Evolutionary conservation across 2,329 filamentous ascomycete species (phyloP), one percentile per base, ranked within the genome.

Genomic region (Botryotinia calthae): DNA sequence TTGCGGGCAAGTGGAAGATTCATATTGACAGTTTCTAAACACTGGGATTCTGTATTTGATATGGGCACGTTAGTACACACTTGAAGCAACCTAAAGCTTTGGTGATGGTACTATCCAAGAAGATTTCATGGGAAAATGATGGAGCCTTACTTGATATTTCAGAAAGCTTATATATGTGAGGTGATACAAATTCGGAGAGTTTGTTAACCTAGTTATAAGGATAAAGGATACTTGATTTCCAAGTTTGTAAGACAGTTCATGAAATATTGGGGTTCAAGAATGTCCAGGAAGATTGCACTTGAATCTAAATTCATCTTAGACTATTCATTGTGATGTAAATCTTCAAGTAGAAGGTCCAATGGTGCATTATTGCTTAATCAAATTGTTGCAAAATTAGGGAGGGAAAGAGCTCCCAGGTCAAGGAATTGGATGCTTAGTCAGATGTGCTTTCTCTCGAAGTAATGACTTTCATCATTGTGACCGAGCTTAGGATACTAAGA

Each of bases 351-450:
- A 56, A 56, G 51, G 51, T 56, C 7, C 51, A 56, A 56, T 56
- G n/a, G 5, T 56, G n/a, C 51, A 18, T 7, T 56, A 3, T 18
- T 28, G 51, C 14, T 56, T 8, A 2, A 56, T 28, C 3, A 1
- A 28, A 9, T 28, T 28, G 14, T 54, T 8, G 2, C 18, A 2
- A 0, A 31, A 0, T 0, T 28, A 14, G 14, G 14, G 7, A 6
- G 51, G n/a, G 51, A 16, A 56, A 56, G 51, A 28, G n/a, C 51
- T 18, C 51, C 8, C n/a, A 9, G n/a, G 14, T 8, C 1, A 28
- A 28, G 51, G 12, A 28, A 12, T 28, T 14, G 25, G 1, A 56
- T 16, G 48, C 25, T 51, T 51, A 51, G 6, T 28, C 14, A 28
- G 6, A 25, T 18, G n/a, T 2, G 3, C 8, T 18, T 56, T 1